These are phyloP conservation scores for Pneumocystis jirovecii DNA, from an alignment of 1,139 yeast species.

Conservation along the genomic window DNA sequence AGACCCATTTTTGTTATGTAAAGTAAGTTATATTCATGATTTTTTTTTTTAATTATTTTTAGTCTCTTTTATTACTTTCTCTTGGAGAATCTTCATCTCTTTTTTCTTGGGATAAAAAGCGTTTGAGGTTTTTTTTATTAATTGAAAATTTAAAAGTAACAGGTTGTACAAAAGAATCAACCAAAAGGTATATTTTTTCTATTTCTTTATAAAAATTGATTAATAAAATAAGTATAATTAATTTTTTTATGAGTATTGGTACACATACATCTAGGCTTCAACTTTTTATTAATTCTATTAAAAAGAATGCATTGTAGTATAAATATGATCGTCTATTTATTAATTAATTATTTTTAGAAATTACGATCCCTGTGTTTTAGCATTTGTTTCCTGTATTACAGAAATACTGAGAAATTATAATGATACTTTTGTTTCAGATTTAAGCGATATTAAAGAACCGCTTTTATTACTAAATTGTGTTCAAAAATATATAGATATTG, in stretches of 20 bases:
- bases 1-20: background rate
- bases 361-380: background rate
- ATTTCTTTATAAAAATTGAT: background rate
- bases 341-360: background rate
- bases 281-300: background rate
- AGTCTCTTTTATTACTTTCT: background rate
- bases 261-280: background rate
- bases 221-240: background rate
- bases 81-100: background rate
- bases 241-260: background rate
- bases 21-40: background rate
- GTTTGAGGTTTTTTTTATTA: background rate
- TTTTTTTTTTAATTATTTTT: background rate
- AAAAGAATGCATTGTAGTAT: background rate
- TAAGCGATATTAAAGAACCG: background rate
- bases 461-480: background rate
- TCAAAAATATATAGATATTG: background rate
- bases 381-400: background rate
- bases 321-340: background rate
- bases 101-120: background rate
- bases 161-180: background rate
- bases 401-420: background rate
- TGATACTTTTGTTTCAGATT: background rate
- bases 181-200: background rate
- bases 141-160: background rate